Evolutionary conservation across 169 alveolate species (phyloP).

Genomic region (Plasmodium malariae): DNA sequence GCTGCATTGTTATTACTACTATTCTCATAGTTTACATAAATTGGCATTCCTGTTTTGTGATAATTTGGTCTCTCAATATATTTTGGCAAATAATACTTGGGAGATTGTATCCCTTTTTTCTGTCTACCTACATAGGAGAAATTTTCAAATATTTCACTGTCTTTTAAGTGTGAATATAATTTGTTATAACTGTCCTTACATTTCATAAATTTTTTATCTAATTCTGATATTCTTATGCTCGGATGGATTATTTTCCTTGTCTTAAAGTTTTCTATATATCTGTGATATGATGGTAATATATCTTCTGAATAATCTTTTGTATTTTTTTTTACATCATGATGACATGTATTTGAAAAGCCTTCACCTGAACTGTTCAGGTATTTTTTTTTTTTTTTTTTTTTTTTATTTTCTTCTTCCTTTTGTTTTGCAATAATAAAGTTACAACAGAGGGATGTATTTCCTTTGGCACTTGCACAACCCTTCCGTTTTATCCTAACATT

Average conservation of each 20-base stretch:
- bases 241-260: conserved; percentile 62
- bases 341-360: conserved; percentile 47
- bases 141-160: conserved; percentile 32
- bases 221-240: conserved; percentile 45
- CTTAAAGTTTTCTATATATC: conserved; percentile 47
- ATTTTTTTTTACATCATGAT: conserved; percentile 38
- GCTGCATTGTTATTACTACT: background rate
- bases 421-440: background rate
- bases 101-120: conserved; percentile 80
- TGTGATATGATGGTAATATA: conserved; percentile 48
- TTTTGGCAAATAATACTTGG: conserved; percentile 79
- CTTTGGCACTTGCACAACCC: too few relatives aligned
- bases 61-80: conserved; percentile 80
- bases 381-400: background rate
- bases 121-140: conserved; percentile 77
- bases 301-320: conserved; percentile 58
- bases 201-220: conserved; percentile 38
- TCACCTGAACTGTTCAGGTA: conserved; percentile 17
- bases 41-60: conserved; percentile 80
- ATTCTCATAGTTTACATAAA: conserved; percentile 77
- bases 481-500: too few relatives aligned
- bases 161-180: conserved; percentile 38
- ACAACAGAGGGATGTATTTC: background rate
- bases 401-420: background rate
- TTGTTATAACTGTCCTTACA: conserved; percentile 56